Evolutionary conservation across 768 basidiomycete genomes (phyloP), one percentile per base, ranked within the genome.

Genomic region (Hebeloma cylindrosporum): DNA sequence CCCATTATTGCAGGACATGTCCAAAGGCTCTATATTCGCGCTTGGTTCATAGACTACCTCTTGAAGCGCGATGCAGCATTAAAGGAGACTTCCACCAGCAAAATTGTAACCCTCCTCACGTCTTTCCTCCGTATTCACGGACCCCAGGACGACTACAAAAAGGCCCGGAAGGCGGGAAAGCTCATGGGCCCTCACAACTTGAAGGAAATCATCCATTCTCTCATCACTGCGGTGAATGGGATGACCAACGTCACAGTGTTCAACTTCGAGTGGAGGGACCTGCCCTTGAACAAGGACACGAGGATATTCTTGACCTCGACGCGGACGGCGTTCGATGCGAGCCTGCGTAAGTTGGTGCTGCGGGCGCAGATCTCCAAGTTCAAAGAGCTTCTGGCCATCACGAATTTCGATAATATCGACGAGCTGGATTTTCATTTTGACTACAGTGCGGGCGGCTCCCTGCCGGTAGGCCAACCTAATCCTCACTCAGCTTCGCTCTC

Each of bases 41-140:
- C 67, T 8, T 72, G 72, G 69, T 72, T 72, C 49, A 58, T 73
- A 35, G 62, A 68, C 18, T 62, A 62, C 43, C 61, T 70, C 18
- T 47, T 62, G 13, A 54, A 58, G 32, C 47, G 60, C 25, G 56
- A 62, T 30, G 35, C 39, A 3, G 37, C 57, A n/a, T 42, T 52
- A 25, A 16, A 44, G 23, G 43, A 42, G 6, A 32, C 38, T 28
- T 35, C 39, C 3, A 8, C 17, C 13, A 9, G 17, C 21, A 50
- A 35, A 22, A 17, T 21, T 8, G 44, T 40, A 11, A 32, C 36
- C 38, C 22, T 45, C 32, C 21, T 39, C 7, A 40, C 26, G 32
- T 22, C 14, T 29, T 43, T 22, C 7, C 30, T 46, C 13, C 7
- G 18, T 7, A 33, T 23, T 26, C 8, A 35, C 20, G 17, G 9